Base-by-base conservation (phyloP, 2,329 filamentous ascomycete species). In the Ceratocystis variospora region DNA sequence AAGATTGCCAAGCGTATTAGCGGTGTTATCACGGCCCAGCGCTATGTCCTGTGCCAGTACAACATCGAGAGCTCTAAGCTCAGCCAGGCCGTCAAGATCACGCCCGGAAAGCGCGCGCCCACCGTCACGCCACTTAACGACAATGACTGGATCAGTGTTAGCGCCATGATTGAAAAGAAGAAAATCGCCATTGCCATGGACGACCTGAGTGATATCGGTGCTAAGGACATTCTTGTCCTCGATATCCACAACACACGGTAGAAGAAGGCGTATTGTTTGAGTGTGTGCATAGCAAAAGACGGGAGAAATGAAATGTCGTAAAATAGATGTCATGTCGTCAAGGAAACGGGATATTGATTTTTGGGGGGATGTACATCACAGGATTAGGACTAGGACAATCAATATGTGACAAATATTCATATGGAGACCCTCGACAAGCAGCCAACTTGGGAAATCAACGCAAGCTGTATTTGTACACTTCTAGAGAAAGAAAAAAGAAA, bases 11-110 rank as follows among this genome's bases (percentile, higher is more conserved):
- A 87, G 10, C 86, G 94, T 72, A 96, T 99, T 73, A 83, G 85
- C 68, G 94, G 94, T 75, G 92, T 99, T 69, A 97, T 99, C 73
- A 93, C 90, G 53, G 94, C 94, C 8, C 90, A 99, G 78, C 87
- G 86, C 76, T 97, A 89, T 74, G 90, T 97, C 33, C 84, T 97
- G 37, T 97, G 94, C 79, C 91, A 95, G 74, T 99, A 97, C 81
- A 99, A 99, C 77, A 84, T 97, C 68, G 83, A 89, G 71, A 85
- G 92, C 68, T 74, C 77, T 61, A 82, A 83, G 65, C 83, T 99
- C 66, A 73, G 80, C 6, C 78, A 79, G 41, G 92, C 89, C 7
- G 84, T 82, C 61, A 82, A 82, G 71, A 89, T 97, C 74, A 96
- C 94, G 0, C 94, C 94, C 0, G 94, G 94, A 69, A 96, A 94